Conservation (phyloP, 2,329 filamentous ascomycete species). For the Mycosphaerelloides madeirae region DNA sequence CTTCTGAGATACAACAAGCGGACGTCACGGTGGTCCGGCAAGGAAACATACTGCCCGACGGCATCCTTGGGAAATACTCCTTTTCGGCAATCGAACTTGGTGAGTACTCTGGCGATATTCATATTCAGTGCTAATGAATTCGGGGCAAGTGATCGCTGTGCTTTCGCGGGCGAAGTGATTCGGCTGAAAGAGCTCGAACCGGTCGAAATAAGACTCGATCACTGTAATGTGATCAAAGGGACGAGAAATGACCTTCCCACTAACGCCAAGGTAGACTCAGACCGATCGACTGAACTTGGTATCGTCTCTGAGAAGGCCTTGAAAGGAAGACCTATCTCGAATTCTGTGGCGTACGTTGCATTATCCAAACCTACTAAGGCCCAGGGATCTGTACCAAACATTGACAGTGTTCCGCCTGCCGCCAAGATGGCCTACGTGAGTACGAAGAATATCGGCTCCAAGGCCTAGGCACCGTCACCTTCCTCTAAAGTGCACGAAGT, state of each 20-base stretch:
- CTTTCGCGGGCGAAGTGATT: background rate
- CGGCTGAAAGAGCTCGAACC: background rate
- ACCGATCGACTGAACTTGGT: background rate
- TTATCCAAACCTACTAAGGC: too few relatives aligned
- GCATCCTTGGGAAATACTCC: background rate
- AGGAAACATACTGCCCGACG: background rate
- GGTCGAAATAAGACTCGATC: conserved; percentile 1
- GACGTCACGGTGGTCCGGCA: background rate
- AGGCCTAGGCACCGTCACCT: conserved; percentile 9
- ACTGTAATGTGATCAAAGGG: background rate
- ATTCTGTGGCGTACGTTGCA: conserved; percentile 11
- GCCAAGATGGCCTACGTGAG: too few relatives aligned
- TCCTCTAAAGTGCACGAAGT: conserved; percentile 22
- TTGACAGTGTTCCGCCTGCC: too few relatives aligned
- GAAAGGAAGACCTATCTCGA: conserved; percentile 15
- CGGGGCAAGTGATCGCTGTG: background rate
- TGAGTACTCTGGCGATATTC: background rate
- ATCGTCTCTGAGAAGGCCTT: conserved; percentile 14
- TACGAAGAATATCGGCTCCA: too few relatives aligned
- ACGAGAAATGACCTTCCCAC: too few relatives aligned
- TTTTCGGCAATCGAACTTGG: background rate
- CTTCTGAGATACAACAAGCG: background rate
- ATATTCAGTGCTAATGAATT: background rate
- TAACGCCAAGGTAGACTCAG: too few relatives aligned
- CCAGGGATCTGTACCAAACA: too few relatives aligned